phyloP scores from a whole-genome alignment of 2,329 filamentous ascomycete genomes.

The Fusarium sarcochroum region DNA sequence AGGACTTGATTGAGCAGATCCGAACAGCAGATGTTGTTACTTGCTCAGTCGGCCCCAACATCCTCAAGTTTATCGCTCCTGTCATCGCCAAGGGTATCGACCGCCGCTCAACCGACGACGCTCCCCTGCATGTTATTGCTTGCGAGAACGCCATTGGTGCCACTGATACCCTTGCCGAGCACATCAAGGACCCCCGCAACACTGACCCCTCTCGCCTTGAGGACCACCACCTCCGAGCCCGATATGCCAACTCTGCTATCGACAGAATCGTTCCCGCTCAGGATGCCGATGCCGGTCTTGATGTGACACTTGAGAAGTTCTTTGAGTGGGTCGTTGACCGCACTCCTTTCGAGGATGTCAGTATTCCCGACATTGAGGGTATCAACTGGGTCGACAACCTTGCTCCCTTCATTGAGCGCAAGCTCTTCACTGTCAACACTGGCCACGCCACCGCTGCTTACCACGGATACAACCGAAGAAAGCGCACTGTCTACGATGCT shows the following conservation, averaged over 20 bases:
- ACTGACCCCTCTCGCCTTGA: conserved; percentile 77
- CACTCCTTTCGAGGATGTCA: conserved; percentile 81
- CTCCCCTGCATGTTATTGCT: conserved; percentile 90
- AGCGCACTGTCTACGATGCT: conserved; percentile 90
- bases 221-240: conserved; percentile 79
- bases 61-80: conserved; percentile 96
- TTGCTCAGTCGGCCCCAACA: conserved; percentile 95
- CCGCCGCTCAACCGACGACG: conserved; percentile 72
- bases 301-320: conserved; percentile 98
- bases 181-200: conserved; percentile 83
- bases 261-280: conserved; percentile 98
- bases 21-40: conserved; percentile 91
- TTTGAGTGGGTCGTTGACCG: conserved; percentile 98
- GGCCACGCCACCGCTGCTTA: conserved; percentile 96
- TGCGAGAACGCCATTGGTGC: conserved; percentile 98
- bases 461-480: conserved; percentile 89
- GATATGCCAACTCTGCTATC: conserved; percentile 97
- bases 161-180: conserved; percentile 86
- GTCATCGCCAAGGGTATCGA: conserved; percentile 96
- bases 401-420: conserved; percentile 97
- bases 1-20: conserved; percentile 86
- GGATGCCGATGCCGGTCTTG: conserved; percentile 81
- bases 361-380: conserved; percentile 80
- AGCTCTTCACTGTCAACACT: conserved; percentile 99
- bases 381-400: conserved; percentile 95